Base-by-base conservation (phyloP, 2,329 filamentous ascomycete genomes). In the Colletotrichum sp. region DNA sequence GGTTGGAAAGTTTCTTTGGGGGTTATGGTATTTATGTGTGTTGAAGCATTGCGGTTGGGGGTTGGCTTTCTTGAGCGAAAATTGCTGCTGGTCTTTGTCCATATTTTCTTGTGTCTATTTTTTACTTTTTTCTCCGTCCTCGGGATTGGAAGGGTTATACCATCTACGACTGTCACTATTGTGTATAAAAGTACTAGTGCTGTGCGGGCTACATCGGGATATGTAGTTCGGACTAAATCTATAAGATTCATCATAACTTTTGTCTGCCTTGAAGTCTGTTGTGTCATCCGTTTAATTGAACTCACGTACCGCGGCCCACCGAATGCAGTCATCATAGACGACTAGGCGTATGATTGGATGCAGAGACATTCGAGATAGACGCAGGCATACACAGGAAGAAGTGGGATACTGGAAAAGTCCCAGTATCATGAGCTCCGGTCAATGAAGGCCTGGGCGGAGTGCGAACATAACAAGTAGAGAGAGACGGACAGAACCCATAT, bases 31-130 rank as follows among this genome's bases (percentile, higher is more conserved):
- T n/a, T 61, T 7, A 13, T 48, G n/a, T 48, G n/a, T 61, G 58
- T 34, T 30, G 30, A 21, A 21, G n/a, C n/a, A 61, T 32, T 58
- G 10, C 18, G 16, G 58, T n/a, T 12, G 28, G 32, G n/a, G 14
- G 56, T 3, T 30, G 18, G 56, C 56, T n/a, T 32, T n/a, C 14
- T 61, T 9, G 18, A 61, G 28, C 28, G 28, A 61, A 61, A 32
- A 32, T 14, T 48, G n/a, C 43, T 21, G 43, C 28, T 32, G 18
- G 13, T 7, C 30, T 21, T 34, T 61, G 18, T 61, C 30, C 30
- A 16, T 61, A 9, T 61, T 36, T 61, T 61, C 30, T 61, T 34
- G 18, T 34, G 58, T 61, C 30, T 61, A 61, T 21, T 61, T 34
- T 8, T 3, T 1, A 3, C 1, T 9, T 59, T 59, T 10, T 10